Conservation (phyloP, 495 filamentous ascomycete genomes). For the Neurospora discreta region DNA sequence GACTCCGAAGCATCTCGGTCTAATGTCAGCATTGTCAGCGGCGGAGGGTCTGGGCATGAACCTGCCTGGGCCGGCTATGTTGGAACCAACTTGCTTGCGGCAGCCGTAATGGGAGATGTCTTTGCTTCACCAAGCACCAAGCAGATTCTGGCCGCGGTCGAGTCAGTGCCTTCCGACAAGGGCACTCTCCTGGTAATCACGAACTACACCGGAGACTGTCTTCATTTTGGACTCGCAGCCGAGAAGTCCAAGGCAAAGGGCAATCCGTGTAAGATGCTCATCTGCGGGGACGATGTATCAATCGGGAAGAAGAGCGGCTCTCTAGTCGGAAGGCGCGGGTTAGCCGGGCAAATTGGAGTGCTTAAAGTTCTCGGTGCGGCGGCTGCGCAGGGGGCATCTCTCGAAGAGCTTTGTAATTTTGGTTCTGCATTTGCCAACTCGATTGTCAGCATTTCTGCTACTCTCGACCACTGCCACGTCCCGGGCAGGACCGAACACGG, state of each 20-base stretch:
- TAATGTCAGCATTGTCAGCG: slow-evolving; percentile 47
- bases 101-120: slow-evolving; percentile 48
- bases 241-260: slow-evolving; percentile 49
- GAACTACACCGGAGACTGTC: slow-evolving; percentile 56
- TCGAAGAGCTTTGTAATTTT: slow-evolving; percentile 46
- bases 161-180: slow-evolving; percentile 42
- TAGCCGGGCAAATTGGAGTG: slow-evolving; percentile 41
- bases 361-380: slow-evolving; percentile 31
- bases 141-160: slow-evolving; percentile 48
- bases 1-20: slow-evolving; percentile 38
- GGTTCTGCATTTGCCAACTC: slow-evolving; percentile 42
- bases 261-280: slow-evolving; percentile 42
- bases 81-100: slow-evolving; percentile 47
- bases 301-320: slow-evolving; percentile 45
- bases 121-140: slow-evolving; percentile 52
- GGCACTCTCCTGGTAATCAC: slow-evolving; percentile 53
- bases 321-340: slow-evolving; percentile 45
- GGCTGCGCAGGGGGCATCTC: slow-evolving; percentile 32
- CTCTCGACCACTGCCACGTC: slow-evolving; percentile 53
- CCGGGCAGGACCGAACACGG: slow-evolving; percentile 47
- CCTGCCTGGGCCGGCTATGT: slow-evolving; percentile 56
- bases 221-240: slow-evolving; percentile 52
- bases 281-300: slow-evolving; percentile 50
- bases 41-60: slow-evolving; percentile 52
- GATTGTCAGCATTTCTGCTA: slow-evolving; percentile 48